Base-by-base conservation (phyloP, 495 filamentous ascomycete genomes). In the Penicillium roqueforti region DNA sequence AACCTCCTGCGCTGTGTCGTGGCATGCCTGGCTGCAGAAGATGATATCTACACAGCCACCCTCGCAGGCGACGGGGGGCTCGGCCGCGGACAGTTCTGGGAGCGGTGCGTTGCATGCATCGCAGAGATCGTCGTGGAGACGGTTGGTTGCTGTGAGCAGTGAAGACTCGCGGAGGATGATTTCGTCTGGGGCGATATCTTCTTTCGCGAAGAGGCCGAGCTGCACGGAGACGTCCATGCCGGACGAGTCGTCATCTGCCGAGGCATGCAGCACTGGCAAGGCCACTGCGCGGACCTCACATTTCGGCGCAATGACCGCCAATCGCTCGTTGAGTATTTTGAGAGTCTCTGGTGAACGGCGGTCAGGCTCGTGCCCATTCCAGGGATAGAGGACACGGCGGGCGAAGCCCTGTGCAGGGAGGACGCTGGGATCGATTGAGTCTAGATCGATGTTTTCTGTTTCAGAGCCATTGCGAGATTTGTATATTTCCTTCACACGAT, bases 351-450 rank as follows among this genome's bases (percentile, higher is more conserved):
- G 70, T 0, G 84, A 81, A 59, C 89, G 87, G 43, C 93, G 83
- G 67, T 97, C 84, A 0, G 91, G 91, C 62, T 98, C 95, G 60
- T 93, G 78, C 19, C 75, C 62, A 66, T 97, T 97, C 93, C 93
- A 98, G 13, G 91, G 88, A 68, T 98, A 98, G 14, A 96, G 76
- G 62, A 97, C 88, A 16, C 93, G 78, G 22, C 91, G 85, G 36
- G 90, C 91, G 52, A 80, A 76, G 3, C 91, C 90, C 57, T 83
- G 80, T 26, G 92, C 87, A 6, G 85, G 85, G 1, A 89, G 74
- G 18, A 77, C 58, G 46, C 75, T 75, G 7, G 77, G 60, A 53
- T 81, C 67, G 45, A 83, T 73, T 3, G 36, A 44, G n/a, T 53
- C 26, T 13, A 67, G 18, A 2, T 55, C 51, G 18, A 60, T 34